Conservation (phyloP, 2,329 filamentous ascomycete genomes). For the Sporothrix pseudoabietina region DNA sequence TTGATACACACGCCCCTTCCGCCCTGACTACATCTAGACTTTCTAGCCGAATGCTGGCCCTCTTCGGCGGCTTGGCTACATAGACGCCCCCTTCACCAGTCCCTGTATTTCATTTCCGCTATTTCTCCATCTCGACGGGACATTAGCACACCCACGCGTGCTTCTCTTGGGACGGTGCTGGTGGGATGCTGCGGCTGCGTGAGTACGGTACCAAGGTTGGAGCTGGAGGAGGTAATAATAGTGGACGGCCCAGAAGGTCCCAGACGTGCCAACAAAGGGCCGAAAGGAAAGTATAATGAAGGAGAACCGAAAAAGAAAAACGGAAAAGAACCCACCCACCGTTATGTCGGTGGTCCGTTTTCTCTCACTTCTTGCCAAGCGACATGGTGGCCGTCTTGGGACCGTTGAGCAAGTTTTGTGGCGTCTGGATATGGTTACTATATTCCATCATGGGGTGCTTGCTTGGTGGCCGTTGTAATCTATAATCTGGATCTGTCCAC, state of each 20-base stretch:
- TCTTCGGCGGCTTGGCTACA: slow-evolving; percentile 18
- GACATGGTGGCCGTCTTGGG: background rate
- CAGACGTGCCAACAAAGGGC: slow-evolving; percentile 2
- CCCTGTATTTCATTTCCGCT: background rate
- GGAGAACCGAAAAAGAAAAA: background rate
- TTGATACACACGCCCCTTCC: background rate
- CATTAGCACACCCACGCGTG: background rate
- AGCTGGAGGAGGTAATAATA: background rate
- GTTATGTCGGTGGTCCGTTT: background rate
- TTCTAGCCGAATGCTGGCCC: background rate
- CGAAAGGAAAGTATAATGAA: background rate
- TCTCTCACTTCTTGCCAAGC: background rate
- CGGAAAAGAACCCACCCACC: background rate
- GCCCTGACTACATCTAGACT: background rate
- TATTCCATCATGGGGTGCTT: background rate
- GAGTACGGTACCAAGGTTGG: background rate
- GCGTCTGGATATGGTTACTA: background rate
- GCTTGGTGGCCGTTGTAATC: background rate
- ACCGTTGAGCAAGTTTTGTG: background rate
- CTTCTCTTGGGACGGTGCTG: background rate
- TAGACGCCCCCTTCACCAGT: background rate
- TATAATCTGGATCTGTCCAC: background rate
- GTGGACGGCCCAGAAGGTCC: background rate
- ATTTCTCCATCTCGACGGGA: background rate
- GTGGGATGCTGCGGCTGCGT: background rate